Evolutionary conservation across 345 rosid species (phyloP).

Genomic region (Dovyalis caffra): DNA sequence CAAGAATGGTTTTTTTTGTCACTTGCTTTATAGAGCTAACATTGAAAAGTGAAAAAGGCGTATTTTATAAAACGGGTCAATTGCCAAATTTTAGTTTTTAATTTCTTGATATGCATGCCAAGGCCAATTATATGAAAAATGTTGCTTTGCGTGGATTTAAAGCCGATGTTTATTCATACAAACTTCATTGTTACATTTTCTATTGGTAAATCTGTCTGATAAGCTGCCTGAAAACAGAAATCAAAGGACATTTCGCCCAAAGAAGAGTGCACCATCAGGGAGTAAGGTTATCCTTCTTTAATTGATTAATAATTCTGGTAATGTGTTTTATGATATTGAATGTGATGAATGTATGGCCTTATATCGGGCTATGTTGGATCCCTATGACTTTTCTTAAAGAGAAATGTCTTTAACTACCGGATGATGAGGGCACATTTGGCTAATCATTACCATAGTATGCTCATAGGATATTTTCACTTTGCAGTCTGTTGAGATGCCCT

Average conservation of each 20-base stretch:
- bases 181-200: slow-evolving; percentile 3
- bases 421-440: not conserved
- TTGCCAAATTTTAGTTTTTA: not conserved
- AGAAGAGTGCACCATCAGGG: slow-evolving; percentile 96
- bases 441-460: too few species aligned
- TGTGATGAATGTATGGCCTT: not conserved
- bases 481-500: not conserved
- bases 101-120: not conserved
- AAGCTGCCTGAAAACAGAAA: slow-evolving; percentile 51
- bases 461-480: not conserved
- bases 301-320: not conserved
- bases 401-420: not conserved
- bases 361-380: not conserved
- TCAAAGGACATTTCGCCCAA: slow-evolving; percentile 96
- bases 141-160: not conserved
- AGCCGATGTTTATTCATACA: not conserved
- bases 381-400: not conserved
- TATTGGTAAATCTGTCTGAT: slow-evolving; percentile 15
- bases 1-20: too few species aligned
- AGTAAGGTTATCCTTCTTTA: slow-evolving; percentile 69
- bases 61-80: too few species aligned
- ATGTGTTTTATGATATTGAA: not conserved
- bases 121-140: too few species aligned
- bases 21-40: too few species aligned
- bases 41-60: too few species aligned